phyloP scores from a whole-genome alignment of 139 green algal genomes.

The Tetraselmis striata region DNA sequence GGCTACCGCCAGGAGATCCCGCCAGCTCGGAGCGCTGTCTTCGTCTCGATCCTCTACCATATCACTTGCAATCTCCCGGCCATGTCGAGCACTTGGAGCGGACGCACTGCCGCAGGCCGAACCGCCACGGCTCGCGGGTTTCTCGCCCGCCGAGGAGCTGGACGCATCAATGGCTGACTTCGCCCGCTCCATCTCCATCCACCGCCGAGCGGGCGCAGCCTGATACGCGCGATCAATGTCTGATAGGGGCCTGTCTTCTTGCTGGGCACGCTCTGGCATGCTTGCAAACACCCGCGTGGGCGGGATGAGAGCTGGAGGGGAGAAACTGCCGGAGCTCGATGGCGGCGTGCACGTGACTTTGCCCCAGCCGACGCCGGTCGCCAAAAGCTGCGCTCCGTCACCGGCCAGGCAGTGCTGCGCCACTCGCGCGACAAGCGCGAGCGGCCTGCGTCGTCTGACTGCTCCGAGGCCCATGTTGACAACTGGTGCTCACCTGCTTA shows the following conservation, averaged over 20 bases:
- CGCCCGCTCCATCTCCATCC: not conserved
- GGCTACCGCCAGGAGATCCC: conserved; percentile 26
- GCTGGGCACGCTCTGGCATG: not conserved
- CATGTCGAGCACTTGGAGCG: no score
- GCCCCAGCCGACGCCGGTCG: not conserved
- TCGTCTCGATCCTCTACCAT: not conserved
- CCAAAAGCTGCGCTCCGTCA: no score
- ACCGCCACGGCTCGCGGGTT: not conserved
- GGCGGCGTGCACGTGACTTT: not conserved
- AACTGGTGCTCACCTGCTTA: no score
- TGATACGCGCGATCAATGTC: no score
- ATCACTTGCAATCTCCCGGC: no score
- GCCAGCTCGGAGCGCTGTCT: conserved; percentile 21
- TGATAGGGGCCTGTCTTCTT: not conserved
- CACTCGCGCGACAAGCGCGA: not conserved
- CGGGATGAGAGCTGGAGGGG: not conserved
- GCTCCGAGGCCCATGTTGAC: no score
- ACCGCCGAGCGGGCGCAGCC: not conserved
- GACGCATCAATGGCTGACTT: not conserved
- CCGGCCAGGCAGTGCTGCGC: not conserved
- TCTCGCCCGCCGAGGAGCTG: not conserved
- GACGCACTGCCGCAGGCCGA: no score
- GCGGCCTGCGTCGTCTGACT: no score
- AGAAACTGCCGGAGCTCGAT: not conserved
- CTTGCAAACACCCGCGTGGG: not conserved